Base-by-base conservation (phyloP, 805 yeast species). In the Kuraishia cidri region DNA sequence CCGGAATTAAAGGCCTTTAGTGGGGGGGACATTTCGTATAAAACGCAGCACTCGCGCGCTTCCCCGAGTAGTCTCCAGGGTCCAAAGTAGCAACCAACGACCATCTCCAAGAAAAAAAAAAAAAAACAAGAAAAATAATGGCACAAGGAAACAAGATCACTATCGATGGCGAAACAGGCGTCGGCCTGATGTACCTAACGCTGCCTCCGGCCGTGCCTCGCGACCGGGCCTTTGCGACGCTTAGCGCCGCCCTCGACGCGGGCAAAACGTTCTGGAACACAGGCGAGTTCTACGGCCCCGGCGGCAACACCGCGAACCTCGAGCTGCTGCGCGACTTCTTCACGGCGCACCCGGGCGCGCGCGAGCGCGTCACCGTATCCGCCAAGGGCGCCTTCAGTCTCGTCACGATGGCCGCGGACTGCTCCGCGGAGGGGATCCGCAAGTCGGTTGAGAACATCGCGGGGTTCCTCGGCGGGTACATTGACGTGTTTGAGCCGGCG, bases 101-200 rank as follows among this genome's bases (percentile, higher is more conserved):
- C n/a, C n/a, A n/a, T n/a, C n/a, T n/a, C n/a, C n/a, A n/a, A n/a
- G n/a, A n/a, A n/a, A n/a, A n/a, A n/a, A n/a, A n/a, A n/a, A n/a
- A n/a, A n/a, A n/a, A n/a, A n/a, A n/a, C n/a, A n/a, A n/a, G n/a
- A n/a, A n/a, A n/a, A n/a, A n/a, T n/a, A n/a, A n/a, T n/a, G n/a
- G n/a, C n/a, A n/a, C n/a, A n/a, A n/a, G n/a, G n/a, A n/a, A n/a
- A n/a, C n/a, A 20, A 20, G 10, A 10, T 61, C 20, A 30, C 25
- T 12, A 37, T 45, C 21, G 30, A 36, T 5, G 50, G 50, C 14
- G 44, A 43, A 22, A 58, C 60, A 34, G 95, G 95, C 27, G 75
- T 70, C 43, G 95, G 96, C 29, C 66, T 85, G 40, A 84, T 87
- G 95, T 72, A 79, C 36, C 64, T 83, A 51, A 82, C 95, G 1